Conservation (phyloP, 305 asterid genomes). For the Fraxinus latifolia region DNA sequence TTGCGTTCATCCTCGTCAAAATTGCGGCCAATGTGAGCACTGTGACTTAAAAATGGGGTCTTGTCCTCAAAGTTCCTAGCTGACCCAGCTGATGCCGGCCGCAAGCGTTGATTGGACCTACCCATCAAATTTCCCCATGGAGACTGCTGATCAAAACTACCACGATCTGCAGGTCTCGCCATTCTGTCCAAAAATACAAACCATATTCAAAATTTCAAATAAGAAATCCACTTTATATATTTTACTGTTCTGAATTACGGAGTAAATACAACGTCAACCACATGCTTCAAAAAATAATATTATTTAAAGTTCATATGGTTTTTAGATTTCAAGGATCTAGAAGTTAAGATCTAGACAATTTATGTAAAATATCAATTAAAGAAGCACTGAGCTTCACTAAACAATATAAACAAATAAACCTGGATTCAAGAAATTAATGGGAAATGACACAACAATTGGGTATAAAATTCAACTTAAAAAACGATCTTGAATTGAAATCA, state of each 20-base stretch:
- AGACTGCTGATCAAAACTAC: slow-evolving; percentile 57
- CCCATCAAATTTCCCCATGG: slow-evolving; percentile 68
- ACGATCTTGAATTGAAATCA: not conserved
- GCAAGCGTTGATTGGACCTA: slow-evolving; percentile 58
- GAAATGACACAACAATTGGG: not conserved
- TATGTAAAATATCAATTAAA: not conserved
- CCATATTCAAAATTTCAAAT: slow-evolving; percentile 8
- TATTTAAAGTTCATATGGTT: slow-evolving; percentile 14
- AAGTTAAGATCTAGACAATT: slow-evolving; percentile 27
- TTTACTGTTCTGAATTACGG: not conserved
- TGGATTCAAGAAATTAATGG: not conserved
- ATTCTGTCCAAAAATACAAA: slow-evolving; percentile 42
- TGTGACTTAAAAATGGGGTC: slow-evolving; percentile 56
- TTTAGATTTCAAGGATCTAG: slow-evolving; percentile 22
- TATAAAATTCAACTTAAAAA: not conserved
- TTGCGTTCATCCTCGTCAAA: slow-evolving; percentile 96
- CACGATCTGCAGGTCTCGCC: slow-evolving; percentile 61
- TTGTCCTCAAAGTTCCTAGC: slow-evolving; percentile 65
- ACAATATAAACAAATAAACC: not conserved
- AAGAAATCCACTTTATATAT: not conserved
- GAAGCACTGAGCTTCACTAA: not conserved
- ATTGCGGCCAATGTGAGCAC: slow-evolving; percentile 63
- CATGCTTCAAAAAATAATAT: slow-evolving; percentile 11
- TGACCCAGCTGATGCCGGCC: slow-evolving; percentile 87
- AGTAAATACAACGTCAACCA: not conserved